Percentiles rank a stretch among this genome's conserved stretches.
Evolutionary conservation across 2,329 filamentous ascomycete species (phyloP).

Genomic region (Periconia sp.): DNA sequence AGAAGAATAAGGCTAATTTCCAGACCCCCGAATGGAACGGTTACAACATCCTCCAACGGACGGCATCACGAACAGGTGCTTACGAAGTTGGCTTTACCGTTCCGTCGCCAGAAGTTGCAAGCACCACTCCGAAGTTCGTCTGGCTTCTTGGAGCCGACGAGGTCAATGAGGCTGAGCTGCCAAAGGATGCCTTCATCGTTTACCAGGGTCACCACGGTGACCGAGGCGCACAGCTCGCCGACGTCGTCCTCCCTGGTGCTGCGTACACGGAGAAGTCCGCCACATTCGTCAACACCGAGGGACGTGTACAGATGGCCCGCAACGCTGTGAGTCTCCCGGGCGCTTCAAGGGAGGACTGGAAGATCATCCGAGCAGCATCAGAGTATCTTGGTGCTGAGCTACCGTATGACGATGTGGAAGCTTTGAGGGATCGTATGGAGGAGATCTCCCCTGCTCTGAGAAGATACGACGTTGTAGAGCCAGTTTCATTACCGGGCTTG

Average conservation of each 20-base stretch:
- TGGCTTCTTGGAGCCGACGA: conserved; percentile 98
- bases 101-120: conserved; percentile 79
- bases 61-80: conserved; percentile 88
- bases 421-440: conserved; percentile 88
- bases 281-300: conserved; percentile 98
- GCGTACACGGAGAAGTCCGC: conserved; percentile 97
- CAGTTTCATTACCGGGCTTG: conserved; percentile 71
- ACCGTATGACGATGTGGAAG: conserved; percentile 90
- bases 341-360: conserved; percentile 95
- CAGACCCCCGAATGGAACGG: conserved; percentile 91
- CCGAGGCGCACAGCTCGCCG: conserved; percentile 87
- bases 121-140: conserved; percentile 90
- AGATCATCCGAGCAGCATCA: conserved; percentile 91
- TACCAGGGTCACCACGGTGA: conserved; percentile 99
- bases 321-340: conserved; percentile 88
- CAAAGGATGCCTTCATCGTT: conserved; percentile 93
- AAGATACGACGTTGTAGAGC: conserved; percentile 89
- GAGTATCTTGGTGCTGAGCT: conserved; percentile 89
- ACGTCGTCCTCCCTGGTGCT: conserved; percentile 90
- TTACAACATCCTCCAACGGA: conserved; percentile 94
- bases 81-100: conserved; percentile 96
- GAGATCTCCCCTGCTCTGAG: conserved; percentile 91
- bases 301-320: conserved; percentile 91
- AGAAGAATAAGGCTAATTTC: conserved; percentile 92
- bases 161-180: conserved; percentile 81